phyloP scores from a whole-genome alignment of 2,329 filamentous ascomycete genomes.

The Paracoccidioides lutzii region DNA sequence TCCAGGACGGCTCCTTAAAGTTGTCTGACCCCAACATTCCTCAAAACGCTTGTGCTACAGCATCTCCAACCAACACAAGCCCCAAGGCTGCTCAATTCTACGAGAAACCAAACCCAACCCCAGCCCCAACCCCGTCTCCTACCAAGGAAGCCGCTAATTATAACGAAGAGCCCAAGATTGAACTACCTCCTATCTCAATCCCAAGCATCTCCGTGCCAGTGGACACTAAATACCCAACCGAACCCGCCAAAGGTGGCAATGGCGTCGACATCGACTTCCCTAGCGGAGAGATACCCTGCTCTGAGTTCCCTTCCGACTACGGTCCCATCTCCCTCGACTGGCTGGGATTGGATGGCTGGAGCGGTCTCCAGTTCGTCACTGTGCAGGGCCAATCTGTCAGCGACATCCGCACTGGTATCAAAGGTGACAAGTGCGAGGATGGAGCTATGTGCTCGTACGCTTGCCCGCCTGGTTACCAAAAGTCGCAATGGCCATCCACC shows the following conservation, averaged over 20 bases:
- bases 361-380: conserved; percentile 58
- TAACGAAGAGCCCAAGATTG: conserved; percentile 6
- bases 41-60: conserved; percentile 36
- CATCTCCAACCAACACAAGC: background rate
- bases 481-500: conserved; percentile 70
- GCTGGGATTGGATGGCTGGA: conserved; percentile 61
- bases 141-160: conserved; percentile 15
- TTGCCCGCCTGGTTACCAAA: conserved; percentile 83
- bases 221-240: conserved; percentile 15
- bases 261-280: conserved; percentile 61
- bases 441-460: conserved; percentile 80
- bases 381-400: conserved; percentile 43
- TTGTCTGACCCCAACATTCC: conserved; percentile 54
- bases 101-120: conserved; percentile 12
- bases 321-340: conserved; percentile 61
- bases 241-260: conserved; percentile 18
- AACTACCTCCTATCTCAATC: conserved; percentile 14
- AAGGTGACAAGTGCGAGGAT: conserved; percentile 46
- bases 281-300: conserved; percentile 58
- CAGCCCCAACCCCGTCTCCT: conserved; percentile 8
- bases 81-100: conserved; percentile 9
- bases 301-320: conserved; percentile 63
- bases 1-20: conserved; percentile 52
- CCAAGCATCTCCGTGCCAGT: conserved; percentile 4
- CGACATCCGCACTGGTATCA: conserved; percentile 51